phyloP scores from a whole-genome alignment of 306 rosid species.

The Citrullus colocynthis region DNA sequence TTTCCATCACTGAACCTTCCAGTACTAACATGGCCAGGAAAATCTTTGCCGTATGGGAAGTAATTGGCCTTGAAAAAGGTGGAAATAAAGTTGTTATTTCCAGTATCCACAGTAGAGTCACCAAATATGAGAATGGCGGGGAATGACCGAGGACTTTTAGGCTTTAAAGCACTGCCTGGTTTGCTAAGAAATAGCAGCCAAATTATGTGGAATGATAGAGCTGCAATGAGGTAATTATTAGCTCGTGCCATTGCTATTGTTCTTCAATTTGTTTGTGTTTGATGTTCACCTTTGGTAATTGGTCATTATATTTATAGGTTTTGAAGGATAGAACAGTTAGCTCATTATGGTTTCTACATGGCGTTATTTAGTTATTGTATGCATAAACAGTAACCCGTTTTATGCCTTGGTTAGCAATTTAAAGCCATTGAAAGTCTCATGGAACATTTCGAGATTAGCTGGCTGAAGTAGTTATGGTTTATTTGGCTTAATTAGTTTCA shows the following conservation, averaged over 20 bases:
- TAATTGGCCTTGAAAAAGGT: constrained; percentile 20
- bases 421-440: not conserved
- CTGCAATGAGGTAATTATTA: not conserved
- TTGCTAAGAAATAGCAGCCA: not conserved
- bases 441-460: not conserved
- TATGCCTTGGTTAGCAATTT: not conserved
- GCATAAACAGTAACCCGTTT: not conserved
- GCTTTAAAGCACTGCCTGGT: not conserved
- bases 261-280: not conserved
- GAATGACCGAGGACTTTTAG: not conserved
- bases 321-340: not conserved
- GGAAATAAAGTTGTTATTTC: too few species aligned
- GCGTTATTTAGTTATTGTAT: not conserved
- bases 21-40: too few species aligned
- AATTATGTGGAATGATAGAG: not conserved
- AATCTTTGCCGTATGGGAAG: constrained; percentile 39
- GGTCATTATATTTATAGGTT: not conserved
- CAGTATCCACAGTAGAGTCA: not conserved
- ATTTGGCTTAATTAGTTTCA: too few species aligned
- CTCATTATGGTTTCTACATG: not conserved
- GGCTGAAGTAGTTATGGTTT: not conserved
- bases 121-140: constrained; percentile 50
- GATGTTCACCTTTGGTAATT: not conserved
- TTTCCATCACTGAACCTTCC: too few species aligned
- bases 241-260: not conserved